Conservation (phyloP, 2,329 filamentous ascomycete species). For the Orbilia brochopaga region DNA sequence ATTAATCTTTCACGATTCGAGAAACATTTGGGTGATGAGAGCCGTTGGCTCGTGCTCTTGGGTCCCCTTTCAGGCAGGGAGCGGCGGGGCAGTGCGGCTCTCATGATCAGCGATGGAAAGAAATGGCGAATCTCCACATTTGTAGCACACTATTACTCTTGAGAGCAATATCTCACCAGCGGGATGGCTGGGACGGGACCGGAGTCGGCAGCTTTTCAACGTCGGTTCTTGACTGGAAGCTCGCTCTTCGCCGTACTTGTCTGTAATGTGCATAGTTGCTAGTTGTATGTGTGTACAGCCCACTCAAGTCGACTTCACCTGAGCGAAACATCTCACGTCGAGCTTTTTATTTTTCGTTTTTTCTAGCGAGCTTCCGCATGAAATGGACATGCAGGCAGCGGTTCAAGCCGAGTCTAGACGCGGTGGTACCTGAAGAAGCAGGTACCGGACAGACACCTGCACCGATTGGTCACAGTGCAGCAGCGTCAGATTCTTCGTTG, state of each 20-base stretch:
- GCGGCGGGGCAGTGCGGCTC: neutral
- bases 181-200: neutral
- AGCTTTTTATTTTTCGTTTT: neutral
- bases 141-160: neutral
- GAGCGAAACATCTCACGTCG: neutral
- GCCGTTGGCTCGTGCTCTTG: constrained; percentile 1
- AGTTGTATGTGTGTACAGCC: too few species aligned
- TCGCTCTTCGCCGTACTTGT: too few species aligned
- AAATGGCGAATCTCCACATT: constrained; percentile 2
- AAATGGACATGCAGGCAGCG: neutral
- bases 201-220: neutral
- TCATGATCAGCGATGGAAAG: neutral
- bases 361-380: neutral
- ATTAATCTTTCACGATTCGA: neutral
- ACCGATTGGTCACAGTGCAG: neutral
- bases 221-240: neutral
- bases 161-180: neutral
- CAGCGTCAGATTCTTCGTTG: neutral
- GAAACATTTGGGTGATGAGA: neutral
- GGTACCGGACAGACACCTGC: neutral
- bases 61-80: neutral
- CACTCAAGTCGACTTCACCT: neutral
- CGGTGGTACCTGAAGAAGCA: neutral
- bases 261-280: too few species aligned
- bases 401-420: constrained; percentile 1